A percentile compares a stretch with the other conserved stretches of the same genome.
These are phyloP conservation scores for Cryphonectria nitschkei DNA, from an alignment of 2,329 filamentous ascomycete species.

Conservation along the genomic window DNA sequence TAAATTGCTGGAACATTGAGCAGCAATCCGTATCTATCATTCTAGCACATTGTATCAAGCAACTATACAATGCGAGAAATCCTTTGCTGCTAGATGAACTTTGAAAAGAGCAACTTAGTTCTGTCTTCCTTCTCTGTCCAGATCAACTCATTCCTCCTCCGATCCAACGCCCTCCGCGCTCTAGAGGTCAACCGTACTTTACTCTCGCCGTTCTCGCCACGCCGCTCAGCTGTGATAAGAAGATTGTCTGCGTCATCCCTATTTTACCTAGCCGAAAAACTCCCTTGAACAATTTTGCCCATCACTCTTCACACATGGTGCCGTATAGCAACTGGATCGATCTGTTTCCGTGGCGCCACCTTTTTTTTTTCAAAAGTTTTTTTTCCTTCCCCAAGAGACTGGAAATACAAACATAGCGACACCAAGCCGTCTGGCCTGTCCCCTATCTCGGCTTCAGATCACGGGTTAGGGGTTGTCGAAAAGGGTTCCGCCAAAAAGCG, in stretches of 20 bases:
- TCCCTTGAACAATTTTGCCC: conserved; percentile 42
- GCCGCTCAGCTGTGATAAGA: conserved; percentile 36
- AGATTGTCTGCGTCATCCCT: conserved; percentile 38
- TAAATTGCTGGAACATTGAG: conserved; percentile 42
- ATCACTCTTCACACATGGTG: conserved; percentile 43
- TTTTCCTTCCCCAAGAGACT: too few relatives aligned
- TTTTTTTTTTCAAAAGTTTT: neutral
- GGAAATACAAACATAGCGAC: too few relatives aligned
- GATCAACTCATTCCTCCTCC: conserved; percentile 48
- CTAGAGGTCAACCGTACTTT: conserved; percentile 42
- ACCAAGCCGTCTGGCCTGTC: too few relatives aligned
- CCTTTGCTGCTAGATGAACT: conserved; percentile 36
- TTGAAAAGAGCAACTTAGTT: conserved; percentile 32
- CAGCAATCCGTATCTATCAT: conserved; percentile 39
- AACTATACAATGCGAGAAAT: conserved; percentile 38
- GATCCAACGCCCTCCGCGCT: conserved; percentile 46
- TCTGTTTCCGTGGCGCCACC: conserved; percentile 38
- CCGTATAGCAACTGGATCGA: conserved; percentile 48
- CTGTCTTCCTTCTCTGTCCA: conserved; percentile 42
- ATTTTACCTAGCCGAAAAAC: conserved; percentile 34
- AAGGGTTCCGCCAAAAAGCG: neutral
- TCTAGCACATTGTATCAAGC: conserved; percentile 38
- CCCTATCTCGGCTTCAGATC: conserved; percentile 23
- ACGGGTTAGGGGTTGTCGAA: conserved; percentile 45
- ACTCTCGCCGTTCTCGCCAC: conserved; percentile 35